These are phyloP conservation scores for Pseudogymnoascus sp. DNA, from an alignment of 2,329 filamentous ascomycete genomes.

Conservation along the genomic window DNA sequence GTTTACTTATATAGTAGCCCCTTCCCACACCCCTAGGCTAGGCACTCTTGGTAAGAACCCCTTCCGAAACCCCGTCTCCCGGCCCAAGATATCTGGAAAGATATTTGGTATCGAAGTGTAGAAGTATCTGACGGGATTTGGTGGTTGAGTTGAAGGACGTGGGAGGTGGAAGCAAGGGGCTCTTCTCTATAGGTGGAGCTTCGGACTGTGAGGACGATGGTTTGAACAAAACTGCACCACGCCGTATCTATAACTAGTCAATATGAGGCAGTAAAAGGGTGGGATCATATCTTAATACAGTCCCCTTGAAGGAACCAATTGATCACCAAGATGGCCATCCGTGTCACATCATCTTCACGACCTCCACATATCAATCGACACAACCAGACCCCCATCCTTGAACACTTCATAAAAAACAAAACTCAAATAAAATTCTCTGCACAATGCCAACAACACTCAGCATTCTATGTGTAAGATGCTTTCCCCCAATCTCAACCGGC, in stretches of 20 bases:
- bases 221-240: background rate
- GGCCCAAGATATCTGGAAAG: background rate
- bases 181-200: background rate
- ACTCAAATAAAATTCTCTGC: background rate
- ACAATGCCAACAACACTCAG: background rate
- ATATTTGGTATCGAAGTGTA: background rate
- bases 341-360: background rate
- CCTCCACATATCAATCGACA: background rate
- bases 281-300: background rate
- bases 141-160: background rate
- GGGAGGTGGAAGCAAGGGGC: background rate
- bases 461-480: background rate
- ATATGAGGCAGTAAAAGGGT: background rate
- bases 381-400: background rate
- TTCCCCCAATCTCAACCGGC: background rate
- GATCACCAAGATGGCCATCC: background rate
- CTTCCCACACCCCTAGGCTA: background rate
- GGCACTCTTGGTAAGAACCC: background rate
- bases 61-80: background rate
- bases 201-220: background rate
- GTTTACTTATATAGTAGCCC: background rate
- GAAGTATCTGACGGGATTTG: background rate
- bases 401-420: background rate
- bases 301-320: background rate
- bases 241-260: background rate